Percentiles rank a stretch among this genome's conserved stretches.
phyloP scores from a whole-genome alignment of 208 protist species.

The Acanthamoeba lenticulata region DNA sequence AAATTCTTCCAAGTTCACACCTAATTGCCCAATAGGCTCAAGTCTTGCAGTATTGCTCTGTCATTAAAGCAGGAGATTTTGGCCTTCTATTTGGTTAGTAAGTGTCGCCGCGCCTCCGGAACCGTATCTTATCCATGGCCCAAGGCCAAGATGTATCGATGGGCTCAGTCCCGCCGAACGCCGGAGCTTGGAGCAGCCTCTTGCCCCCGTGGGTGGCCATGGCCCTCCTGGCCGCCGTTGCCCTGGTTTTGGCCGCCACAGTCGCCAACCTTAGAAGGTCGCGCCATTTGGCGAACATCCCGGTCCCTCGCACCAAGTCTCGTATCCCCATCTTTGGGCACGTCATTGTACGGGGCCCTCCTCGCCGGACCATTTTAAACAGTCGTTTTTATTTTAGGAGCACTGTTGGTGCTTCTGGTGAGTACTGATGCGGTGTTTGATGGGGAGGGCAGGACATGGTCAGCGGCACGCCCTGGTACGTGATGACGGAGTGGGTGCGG shows the following conservation, averaged over 20 bases:
- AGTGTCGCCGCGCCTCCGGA: too few species aligned
- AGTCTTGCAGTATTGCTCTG: too few species aligned
- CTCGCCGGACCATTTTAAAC: neutral
- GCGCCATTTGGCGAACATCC: neutral
- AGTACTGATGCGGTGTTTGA: neutral
- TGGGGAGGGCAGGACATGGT: neutral
- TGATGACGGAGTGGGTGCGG: neutral
- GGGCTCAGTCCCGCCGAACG: too few species aligned
- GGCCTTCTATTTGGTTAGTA: too few species aligned
- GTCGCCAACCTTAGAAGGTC: neutral
- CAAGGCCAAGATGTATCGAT: too few species aligned
- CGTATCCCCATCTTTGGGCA: neutral
- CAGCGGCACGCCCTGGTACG: neutral
- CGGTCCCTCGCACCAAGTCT: neutral
- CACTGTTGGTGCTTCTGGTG: neutral
- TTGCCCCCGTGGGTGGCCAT: too few species aligned
- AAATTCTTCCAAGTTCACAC: too few species aligned
- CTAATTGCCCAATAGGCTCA: too few species aligned
- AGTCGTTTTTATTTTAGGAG: neutral
- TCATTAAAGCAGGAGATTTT: too few species aligned
- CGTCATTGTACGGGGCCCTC: neutral
- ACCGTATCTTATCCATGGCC: too few species aligned
- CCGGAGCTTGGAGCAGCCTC: too few species aligned
- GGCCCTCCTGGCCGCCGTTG: too few species aligned
- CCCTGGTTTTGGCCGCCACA: neutral